These are phyloP conservation scores for Mrakia frigida DNA, from an alignment of 768 basidiomycete genomes.

Conservation along the genomic window DNA sequence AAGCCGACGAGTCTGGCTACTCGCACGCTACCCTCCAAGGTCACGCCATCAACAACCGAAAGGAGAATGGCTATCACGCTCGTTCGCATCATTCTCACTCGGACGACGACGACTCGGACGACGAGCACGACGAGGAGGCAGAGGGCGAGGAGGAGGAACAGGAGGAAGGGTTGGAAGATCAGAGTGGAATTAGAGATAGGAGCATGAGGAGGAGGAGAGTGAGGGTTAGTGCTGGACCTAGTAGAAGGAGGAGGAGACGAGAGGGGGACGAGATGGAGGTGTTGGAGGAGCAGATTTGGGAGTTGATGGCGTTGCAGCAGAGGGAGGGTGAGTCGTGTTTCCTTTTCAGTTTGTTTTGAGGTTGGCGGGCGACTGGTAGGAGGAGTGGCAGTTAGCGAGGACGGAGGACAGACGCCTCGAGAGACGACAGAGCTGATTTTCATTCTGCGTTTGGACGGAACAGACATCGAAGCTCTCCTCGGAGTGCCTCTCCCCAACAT, in stretches of 20 bases:
- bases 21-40: background rate
- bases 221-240: background rate
- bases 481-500: slow-evolving; percentile 33
- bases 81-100: background rate
- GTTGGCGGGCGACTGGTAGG: no score
- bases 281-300: slow-evolving; percentile 23
- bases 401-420: no score
- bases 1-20: slow-evolving; percentile 17
- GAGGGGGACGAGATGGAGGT: slow-evolving; percentile 17
- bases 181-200: background rate
- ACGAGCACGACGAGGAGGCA: background rate
- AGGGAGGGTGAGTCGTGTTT: slow-evolving; percentile 21
- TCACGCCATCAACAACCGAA: no score
- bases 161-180: background rate
- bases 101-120: background rate
- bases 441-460: background rate
- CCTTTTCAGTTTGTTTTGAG: no score
- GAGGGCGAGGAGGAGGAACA: background rate
- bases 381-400: no score
- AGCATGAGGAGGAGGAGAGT: background rate
- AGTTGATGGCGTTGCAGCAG: slow-evolving; percentile 25
- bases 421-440: background rate
- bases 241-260: background rate
- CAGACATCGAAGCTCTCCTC: slow-evolving; percentile 28
- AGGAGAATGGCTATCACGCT: no score